A percentile compares a stretch with the other conserved stretches of the same genome.
Evolutionary conservation across 352 stramenopile genomes (phyloP).

Genomic region (Phytophthora aleatoria): DNA sequence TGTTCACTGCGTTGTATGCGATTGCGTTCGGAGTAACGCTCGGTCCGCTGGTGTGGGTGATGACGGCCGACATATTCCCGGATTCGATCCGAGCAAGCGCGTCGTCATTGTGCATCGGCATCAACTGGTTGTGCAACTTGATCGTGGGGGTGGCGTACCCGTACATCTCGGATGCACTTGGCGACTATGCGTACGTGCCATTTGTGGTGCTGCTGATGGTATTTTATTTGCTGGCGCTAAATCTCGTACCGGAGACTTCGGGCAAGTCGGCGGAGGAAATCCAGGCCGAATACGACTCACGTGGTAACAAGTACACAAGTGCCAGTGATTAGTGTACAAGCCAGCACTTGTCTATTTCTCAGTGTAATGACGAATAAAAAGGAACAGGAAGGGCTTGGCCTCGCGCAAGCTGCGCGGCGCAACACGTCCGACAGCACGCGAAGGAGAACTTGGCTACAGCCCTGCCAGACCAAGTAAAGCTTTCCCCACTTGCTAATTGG

Average conservation of each 20-base stretch:
- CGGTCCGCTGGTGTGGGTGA: conserved; percentile 18
- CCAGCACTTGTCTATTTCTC: too few relatives aligned
- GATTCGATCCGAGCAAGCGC: conserved; percentile 19
- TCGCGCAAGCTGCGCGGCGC: too few relatives aligned
- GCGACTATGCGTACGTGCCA: conserved; percentile 21
- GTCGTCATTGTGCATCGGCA: conserved; percentile 18
- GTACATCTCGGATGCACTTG: conserved; percentile 20
- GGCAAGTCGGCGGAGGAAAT: conserved; percentile 27
- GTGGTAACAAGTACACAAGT: conserved; percentile 1
- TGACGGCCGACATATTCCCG: conserved; percentile 23
- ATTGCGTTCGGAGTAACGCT: conserved; percentile 20
- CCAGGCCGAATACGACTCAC: conserved; percentile 16
- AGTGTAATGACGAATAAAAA: too few relatives aligned
- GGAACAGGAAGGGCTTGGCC: too few relatives aligned
- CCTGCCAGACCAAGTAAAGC: too few relatives aligned
- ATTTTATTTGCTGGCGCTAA: conserved; percentile 18
- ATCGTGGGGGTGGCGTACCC: conserved; percentile 24
- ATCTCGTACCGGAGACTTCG: conserved; percentile 23
- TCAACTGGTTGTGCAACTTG: conserved; percentile 26
- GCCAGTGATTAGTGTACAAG: not conserved
- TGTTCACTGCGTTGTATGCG: conserved; percentile 25
- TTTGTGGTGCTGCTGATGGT: conserved; percentile 18
- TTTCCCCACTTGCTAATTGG: too few relatives aligned
- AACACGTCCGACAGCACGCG: too few relatives aligned
- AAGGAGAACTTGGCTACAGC: too few relatives aligned